Percentiles rank a stretch among this genome's conserved stretches.
phyloP scores from a whole-genome alignment of 73 alveolate species.

The Symbiodinium pilosum region DNA sequence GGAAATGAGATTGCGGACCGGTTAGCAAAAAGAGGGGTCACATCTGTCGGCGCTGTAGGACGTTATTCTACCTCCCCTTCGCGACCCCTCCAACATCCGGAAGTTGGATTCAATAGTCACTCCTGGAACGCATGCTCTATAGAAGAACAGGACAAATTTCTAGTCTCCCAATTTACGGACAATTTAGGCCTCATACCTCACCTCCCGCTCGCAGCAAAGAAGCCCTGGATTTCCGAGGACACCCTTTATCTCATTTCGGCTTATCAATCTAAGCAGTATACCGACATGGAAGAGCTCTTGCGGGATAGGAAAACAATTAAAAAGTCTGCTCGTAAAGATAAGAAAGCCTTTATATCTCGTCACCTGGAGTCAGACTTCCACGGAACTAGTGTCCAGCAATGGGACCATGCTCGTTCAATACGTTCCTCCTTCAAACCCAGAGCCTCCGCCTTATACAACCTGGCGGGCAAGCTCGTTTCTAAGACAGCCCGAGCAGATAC shows the following conservation, averaged over 20 bases:
- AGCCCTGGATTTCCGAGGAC: not conserved
- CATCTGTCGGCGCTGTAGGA: too few species aligned
- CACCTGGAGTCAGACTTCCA: not conserved
- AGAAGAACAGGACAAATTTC: too few species aligned
- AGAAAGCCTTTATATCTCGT: not conserved
- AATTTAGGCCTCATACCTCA: not conserved
- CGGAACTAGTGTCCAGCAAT: not conserved
- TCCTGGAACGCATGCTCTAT: too few species aligned
- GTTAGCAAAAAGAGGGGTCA: too few species aligned
- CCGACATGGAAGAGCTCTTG: too few species aligned
- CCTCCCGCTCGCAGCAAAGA: not conserved
- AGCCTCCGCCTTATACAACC: not conserved
- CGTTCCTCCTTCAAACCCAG: not conserved
- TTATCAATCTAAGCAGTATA: not conserved
- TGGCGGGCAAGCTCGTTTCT: not conserved
- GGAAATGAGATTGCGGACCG: too few species aligned
- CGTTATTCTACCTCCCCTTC: too few species aligned
- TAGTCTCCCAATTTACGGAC: too few species aligned
- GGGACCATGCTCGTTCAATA: not conserved
- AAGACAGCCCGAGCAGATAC: not conserved
- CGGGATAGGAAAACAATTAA: not conserved
- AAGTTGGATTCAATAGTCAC: too few species aligned
- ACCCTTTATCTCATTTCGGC: too few species aligned
- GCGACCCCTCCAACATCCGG: too few species aligned
- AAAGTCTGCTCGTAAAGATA: not conserved